These are phyloP conservation scores for Cladosporium sp. DNA, from an alignment of 2,329 filamentous ascomycete genomes.

Conservation along the genomic window DNA sequence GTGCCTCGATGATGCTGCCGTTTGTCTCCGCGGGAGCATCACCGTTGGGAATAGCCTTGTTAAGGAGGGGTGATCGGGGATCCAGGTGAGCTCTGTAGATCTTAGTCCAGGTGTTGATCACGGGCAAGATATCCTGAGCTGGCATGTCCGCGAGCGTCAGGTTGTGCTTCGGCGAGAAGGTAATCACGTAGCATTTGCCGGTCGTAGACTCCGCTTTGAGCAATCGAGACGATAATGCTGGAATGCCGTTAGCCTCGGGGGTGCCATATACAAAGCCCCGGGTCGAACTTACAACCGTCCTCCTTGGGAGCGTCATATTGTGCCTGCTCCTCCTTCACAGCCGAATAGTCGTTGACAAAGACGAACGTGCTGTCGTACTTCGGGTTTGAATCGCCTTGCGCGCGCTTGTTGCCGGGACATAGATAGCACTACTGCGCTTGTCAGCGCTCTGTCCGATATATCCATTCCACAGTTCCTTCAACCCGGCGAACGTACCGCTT, in stretches of 20 bases:
- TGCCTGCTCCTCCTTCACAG: constrained; percentile 87
- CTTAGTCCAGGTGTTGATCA: constrained; percentile 84
- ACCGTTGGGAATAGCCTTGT: constrained; percentile 40
- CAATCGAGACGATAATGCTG: constrained; percentile 67
- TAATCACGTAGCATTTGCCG: constrained; percentile 94
- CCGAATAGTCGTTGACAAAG: constrained; percentile 96
- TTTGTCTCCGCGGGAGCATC: constrained; percentile 35
- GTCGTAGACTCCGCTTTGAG: constrained; percentile 80
- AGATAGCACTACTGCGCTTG: constrained; percentile 67
- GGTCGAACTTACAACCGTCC: constrained; percentile 39
- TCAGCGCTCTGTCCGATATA: background rate
- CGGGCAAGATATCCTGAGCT: constrained; percentile 67
- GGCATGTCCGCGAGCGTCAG: constrained; percentile 87
- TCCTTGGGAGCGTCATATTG: constrained; percentile 58
- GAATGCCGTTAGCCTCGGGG: background rate
- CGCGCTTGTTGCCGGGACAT: constrained; percentile 84
- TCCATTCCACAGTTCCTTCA: background rate
- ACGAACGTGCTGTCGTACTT: constrained; percentile 81
- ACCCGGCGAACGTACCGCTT: constrained; percentile 36
- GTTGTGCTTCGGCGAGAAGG: constrained; percentile 86
- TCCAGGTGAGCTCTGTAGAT: constrained; percentile 81
- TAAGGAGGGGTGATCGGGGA: constrained; percentile 58
- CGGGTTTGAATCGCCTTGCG: constrained; percentile 80
- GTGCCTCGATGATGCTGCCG: constrained; percentile 43
- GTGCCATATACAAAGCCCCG: background rate